Evolutionary conservation across 2,329 filamentous ascomycete species (phyloP).

Genomic region (Cercospora janseana): DNA sequence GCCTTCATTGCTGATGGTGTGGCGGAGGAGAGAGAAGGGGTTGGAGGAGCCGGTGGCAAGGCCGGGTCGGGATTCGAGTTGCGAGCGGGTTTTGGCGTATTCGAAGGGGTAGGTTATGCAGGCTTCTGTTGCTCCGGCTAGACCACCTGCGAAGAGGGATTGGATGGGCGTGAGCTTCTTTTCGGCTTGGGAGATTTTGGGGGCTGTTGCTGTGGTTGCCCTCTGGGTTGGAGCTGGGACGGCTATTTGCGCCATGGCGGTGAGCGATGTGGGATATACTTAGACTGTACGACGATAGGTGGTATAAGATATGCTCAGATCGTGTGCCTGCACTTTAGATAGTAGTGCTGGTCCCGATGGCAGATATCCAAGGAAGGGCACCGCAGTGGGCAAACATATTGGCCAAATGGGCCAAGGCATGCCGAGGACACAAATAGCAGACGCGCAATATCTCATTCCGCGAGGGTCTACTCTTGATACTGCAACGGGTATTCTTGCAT

Average conservation of each 20-base stretch:
- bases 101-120: constrained; percentile 46
- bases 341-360: neutral
- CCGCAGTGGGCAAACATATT: too few relatives aligned
- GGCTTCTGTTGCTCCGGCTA: constrained; percentile 56
- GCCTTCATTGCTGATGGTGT: constrained; percentile 29
- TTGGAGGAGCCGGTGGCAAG: constrained; percentile 20
- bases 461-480: neutral
- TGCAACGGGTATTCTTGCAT: too few relatives aligned
- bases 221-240: neutral
- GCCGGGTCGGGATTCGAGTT: constrained; percentile 26
- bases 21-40: constrained; percentile 31
- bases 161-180: constrained; percentile 33
- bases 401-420: neutral
- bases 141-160: constrained; percentile 52
- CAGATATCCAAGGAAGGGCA: too few relatives aligned
- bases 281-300: too few relatives aligned
- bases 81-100: constrained; percentile 38
- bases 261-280: neutral
- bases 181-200: neutral
- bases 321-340: neutral
- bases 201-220: neutral
- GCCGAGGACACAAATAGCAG: neutral
- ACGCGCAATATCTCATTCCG: neutral
- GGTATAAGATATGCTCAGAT: neutral
- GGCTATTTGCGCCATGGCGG: neutral